A percentile compares a stretch with the other conserved stretches of the same genome.
These are phyloP conservation scores for Fusarium circinatum DNA, from an alignment of 2,329 filamentous ascomycete species.

Conservation along the genomic window DNA sequence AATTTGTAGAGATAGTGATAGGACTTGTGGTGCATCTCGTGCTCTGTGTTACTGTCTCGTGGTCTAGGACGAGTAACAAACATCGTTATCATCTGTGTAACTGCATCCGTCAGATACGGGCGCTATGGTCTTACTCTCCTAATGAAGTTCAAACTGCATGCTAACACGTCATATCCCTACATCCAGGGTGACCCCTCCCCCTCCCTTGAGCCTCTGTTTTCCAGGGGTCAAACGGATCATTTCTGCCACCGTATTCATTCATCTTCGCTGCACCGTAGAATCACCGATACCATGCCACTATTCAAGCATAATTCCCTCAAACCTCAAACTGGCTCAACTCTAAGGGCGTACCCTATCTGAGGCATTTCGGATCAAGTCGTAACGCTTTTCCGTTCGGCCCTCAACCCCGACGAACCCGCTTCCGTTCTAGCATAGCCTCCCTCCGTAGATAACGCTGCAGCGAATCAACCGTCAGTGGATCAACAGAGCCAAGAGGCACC, in stretches of 20 bases:
- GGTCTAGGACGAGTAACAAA: not conserved
- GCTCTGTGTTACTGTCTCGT: conserved; percentile 7
- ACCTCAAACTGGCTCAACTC: not conserved
- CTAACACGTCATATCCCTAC: conserved; percentile 31
- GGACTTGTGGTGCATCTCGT: not conserved
- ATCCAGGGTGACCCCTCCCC: not conserved
- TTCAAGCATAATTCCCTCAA: conserved; percentile 20
- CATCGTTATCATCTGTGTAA: not conserved
- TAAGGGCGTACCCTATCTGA: not conserved
- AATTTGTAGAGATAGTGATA: not conserved
- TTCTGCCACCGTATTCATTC: conserved; percentile 21
- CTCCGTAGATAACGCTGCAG: conserved; percentile 30
- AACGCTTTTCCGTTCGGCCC: conserved; percentile 9
- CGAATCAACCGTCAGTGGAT: conserved; percentile 11
- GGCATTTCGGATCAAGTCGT: conserved; percentile 4
- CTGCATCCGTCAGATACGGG: conserved; percentile 1
- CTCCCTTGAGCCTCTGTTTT: conserved; percentile 10
- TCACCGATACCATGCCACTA: conserved; percentile 24
- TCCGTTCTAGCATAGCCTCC: conserved; percentile 16
- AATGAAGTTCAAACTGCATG: conserved; percentile 18
- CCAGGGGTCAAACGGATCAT: conserved; percentile 25
- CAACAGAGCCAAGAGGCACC: not conserved
- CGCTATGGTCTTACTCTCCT: conserved; percentile 5
- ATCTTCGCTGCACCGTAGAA: conserved; percentile 12
- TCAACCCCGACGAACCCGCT: conserved; percentile 22